Evolutionary conservation across 306 rosid genomes (phyloP), one percentile per base, ranked within the genome.

Genomic region (Vigna radiata): DNA sequence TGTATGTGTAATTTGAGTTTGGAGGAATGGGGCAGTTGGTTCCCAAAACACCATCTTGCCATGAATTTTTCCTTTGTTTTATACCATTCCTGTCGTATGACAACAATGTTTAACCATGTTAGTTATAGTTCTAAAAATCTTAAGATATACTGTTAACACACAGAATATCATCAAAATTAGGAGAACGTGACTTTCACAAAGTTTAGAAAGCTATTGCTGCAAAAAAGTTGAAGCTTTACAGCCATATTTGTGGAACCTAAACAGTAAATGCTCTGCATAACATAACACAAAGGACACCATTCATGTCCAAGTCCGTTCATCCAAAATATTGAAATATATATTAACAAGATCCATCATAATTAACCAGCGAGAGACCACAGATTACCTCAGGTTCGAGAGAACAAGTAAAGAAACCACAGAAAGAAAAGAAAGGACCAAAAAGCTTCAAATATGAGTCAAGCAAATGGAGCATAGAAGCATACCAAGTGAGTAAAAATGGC

Each of bases 1-100:
- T 86, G 86, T 95, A 95, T 27, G 97, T 92, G 83, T 83, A 95
- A 77, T 95, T 95, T 70, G 97, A 82, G 91, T 91, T 95, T 44
- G 97, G 89, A 54, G 94, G 97, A 73, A 95, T 87, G 58, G 99
- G 90, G 72, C 99, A 95, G 60, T 95, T 95, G 49, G 97, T 95
- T 79, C 99, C 99, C 78, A 89, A 73, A 25, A 95, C 97, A 54
- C 99, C 99, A 78, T 95, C 99, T 87, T 95, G 99, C 99, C 99
- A 95, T 60, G 99, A 95, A 84, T 95, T 95, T 70, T 95, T 92
- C 88, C 97, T 90, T 83, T 95, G 99, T 31, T 95, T 95, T 60
- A 95, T 89, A 12, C 97, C 99, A 41, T 95, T 92, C 99, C 99
- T 93, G 68, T 29, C 77, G 83, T 7, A 8, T 25, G 54, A 9